Evolutionary conservation across 208 protist genomes (phyloP), one percentile per base, ranked within the genome.

Genomic region (Plasmodiophora brassicae): DNA sequence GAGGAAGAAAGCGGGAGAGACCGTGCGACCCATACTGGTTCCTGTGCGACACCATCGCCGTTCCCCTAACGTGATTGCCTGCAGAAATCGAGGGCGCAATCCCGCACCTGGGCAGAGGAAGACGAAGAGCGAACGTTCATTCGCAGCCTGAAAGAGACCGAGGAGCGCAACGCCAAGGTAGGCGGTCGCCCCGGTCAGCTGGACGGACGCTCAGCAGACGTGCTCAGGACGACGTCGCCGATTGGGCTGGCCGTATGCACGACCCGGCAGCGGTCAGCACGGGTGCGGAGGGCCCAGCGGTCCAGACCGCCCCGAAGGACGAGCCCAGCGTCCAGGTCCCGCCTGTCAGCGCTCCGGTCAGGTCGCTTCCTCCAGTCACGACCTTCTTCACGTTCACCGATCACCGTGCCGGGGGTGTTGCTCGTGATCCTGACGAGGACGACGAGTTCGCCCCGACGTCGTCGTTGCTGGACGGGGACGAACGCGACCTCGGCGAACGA

Each of bases 401-500:
- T 78, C n/a, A 5, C 14, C 32, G 65, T 14, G 65, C 65, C 20
- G 65, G 65, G 65, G 5, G 32, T n/a, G 65, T 78, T 14, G 65
- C 65, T 36, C 65, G 65, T 38, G 65, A 78, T 38, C 65, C 65
- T 78, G 41, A 78, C 41, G 65, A 78, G 41, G 65, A 78, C 65
- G 65, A 78, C 65, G 65, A 78, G n/a, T 78, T 78, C 65, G 65
- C 65, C n/a, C n/a, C n/a, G n/a, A n/a, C n/a, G 65, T 78, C 65
- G 5, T 8, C n/a, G 14, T 32, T 32, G 65, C 5, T 36, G 10
- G 32, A 5, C n/a, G 32, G 5, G n/a, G n/a, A 36, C 10, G 5
- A 38, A 38, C 65, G 5, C 5, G 65, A 78, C 41, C 14, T 78
- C 14, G 41, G 32, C 5, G 65, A 78, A 36, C 10, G 65, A 8